These are phyloP conservation scores for Globisporangium apiculatum DNA, from an alignment of 352 stramenopile species.

Conservation along the genomic window DNA sequence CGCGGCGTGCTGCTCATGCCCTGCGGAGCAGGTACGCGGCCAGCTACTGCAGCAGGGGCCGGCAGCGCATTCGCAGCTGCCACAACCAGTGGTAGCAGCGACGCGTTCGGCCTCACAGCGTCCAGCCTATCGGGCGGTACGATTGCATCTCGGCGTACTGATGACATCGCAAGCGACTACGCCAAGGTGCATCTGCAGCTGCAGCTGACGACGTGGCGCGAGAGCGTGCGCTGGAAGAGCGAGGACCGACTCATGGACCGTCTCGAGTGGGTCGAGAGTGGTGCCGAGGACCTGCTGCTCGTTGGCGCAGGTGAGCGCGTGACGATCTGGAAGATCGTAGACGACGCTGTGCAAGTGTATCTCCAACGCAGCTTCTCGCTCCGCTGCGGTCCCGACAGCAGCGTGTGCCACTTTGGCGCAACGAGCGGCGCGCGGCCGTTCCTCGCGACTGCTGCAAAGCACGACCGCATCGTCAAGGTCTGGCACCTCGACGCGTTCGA, in stretches of 20 bases:
- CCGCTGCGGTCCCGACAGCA: conserved; percentile 8
- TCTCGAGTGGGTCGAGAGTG: conserved; percentile 69
- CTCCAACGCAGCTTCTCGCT: conserved; percentile 62
- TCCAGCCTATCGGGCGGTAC: not conserved
- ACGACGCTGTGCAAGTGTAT: conserved; percentile 75
- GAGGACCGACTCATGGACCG: conserved; percentile 54
- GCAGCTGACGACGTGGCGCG: conserved; percentile 53
- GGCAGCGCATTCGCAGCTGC: not conserved
- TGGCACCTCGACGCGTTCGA: conserved; percentile 49
- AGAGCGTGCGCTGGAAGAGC: conserved; percentile 64
- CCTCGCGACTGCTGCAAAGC: conserved; percentile 39
- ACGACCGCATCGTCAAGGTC: conserved; percentile 73
- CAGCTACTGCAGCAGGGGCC: conserved; percentile 9
- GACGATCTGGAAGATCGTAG: conserved; percentile 76
- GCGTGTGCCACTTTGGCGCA: conserved; percentile 54
- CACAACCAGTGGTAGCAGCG: not conserved
- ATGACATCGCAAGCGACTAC: conserved; percentile 32
- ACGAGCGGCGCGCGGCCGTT: conserved; percentile 43
- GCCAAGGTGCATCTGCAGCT: conserved; percentile 66
- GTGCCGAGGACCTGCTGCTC: conserved; percentile 63
- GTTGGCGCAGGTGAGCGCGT: conserved; percentile 60
- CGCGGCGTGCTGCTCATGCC: conserved; percentile 61
- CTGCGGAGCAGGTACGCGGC: not conserved
- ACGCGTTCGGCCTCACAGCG: not conserved
- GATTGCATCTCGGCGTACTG: not conserved